These are phyloP conservation scores for Aureobasidium sp. DNA, from an alignment of 2,329 filamentous ascomycete genomes.

Conservation along the genomic window DNA sequence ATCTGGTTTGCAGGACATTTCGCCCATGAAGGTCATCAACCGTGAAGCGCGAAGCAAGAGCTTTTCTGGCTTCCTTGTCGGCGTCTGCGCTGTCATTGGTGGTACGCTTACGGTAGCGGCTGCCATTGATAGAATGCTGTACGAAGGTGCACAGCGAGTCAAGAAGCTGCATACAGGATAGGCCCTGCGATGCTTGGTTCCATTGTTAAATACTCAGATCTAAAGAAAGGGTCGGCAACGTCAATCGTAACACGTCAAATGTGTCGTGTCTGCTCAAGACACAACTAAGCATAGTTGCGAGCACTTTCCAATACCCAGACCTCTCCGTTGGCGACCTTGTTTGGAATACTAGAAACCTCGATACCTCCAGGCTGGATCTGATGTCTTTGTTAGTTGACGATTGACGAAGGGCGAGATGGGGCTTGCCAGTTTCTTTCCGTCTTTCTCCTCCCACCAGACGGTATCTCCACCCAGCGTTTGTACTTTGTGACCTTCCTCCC, in stretches of 20 bases:
- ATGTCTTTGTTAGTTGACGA: conserved; percentile 18
- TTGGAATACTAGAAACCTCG: conserved; percentile 64
- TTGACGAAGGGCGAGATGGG: not conserved
- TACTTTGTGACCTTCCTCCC: conserved; percentile 58
- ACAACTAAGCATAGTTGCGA: conserved; percentile 39
- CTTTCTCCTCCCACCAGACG: conserved; percentile 72
- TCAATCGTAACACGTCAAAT: not conserved
- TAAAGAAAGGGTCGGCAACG: not conserved
- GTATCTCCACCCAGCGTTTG: conserved; percentile 60
- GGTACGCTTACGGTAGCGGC: conserved; percentile 94
- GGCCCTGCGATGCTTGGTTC: not conserved
- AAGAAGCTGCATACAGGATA: conserved; percentile 71
- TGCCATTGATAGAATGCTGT: conserved; percentile 81
- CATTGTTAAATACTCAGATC: not conserved
- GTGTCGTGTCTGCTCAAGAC: not conserved
- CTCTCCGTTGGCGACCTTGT: conserved; percentile 77
- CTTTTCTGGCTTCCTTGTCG: conserved; percentile 85
- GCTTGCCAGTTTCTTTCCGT: conserved; percentile 51
- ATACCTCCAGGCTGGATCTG: conserved; percentile 72
- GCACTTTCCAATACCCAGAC: conserved; percentile 66
- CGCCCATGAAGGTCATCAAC: conserved; percentile 99
- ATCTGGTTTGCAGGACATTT: conserved; percentile 65
- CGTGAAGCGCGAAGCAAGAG: conserved; percentile 82
- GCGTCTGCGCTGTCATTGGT: conserved; percentile 87
- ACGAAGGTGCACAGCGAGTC: conserved; percentile 74